phyloP scores from a whole-genome alignment of 805 yeast genomes.

The Yarrowia sp. region DNA sequence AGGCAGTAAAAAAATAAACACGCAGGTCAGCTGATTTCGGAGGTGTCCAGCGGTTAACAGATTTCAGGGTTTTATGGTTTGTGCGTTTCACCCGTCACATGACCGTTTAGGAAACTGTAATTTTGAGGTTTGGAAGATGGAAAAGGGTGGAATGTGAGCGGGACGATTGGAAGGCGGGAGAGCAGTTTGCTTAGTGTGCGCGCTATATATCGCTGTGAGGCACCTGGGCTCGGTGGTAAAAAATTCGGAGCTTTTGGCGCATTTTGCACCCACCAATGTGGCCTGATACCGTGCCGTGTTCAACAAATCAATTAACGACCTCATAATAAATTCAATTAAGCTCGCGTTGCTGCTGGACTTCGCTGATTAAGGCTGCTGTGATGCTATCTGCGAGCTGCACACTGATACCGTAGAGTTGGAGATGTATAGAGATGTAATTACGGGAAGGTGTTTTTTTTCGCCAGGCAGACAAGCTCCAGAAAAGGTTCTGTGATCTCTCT shows the following conservation, averaged over 20 bases:
- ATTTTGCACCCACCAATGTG: no score
- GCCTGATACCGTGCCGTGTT: not conserved
- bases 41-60: not conserved
- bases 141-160: constrained; percentile 8
- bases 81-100: not conserved
- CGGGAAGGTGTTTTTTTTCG: no score
- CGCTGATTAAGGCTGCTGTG: no score
- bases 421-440: no score
- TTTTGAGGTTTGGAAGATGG: not conserved
- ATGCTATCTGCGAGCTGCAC: no score
- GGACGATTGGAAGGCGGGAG: not conserved
- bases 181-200: no score
- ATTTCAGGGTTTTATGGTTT: not conserved
- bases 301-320: not conserved
- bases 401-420: no score
- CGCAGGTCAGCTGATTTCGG: not conserved
- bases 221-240: no score
- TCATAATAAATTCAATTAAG: not conserved
- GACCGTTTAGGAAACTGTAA: constrained; percentile 3
- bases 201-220: no score
- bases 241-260: no score
- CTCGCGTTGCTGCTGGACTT: not conserved
- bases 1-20: not conserved
- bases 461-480: no score
- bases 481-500: no score